Percentiles rank a stretch among this genome's conserved stretches.
Conservation (phyloP, 2,329 filamentous ascomycete genomes). For the Ophiostoma montium region DNA sequence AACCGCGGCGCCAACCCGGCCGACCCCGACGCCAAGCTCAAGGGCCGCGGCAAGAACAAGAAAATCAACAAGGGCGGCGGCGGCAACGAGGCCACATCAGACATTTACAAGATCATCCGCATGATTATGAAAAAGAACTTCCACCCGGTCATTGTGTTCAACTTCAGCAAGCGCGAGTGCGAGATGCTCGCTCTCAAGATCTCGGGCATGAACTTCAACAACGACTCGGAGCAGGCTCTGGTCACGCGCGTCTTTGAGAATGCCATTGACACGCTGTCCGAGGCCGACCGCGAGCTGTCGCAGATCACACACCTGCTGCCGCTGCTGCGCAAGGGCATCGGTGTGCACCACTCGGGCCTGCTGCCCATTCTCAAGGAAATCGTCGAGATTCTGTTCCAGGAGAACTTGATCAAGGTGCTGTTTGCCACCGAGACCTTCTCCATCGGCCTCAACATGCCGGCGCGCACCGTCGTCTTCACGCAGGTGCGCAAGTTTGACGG, state of each 20-base stretch:
- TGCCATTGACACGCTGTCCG: slow-evolving; percentile 81
- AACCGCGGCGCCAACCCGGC: slow-evolving; percentile 74
- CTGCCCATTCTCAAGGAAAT: slow-evolving; percentile 95
- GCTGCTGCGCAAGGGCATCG: slow-evolving; percentile 78
- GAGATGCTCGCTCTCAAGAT: slow-evolving; percentile 82
- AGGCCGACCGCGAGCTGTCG: slow-evolving; percentile 75
- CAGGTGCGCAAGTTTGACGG: slow-evolving; percentile 94
- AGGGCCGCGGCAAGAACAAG: slow-evolving; percentile 84
- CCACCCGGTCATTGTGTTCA: slow-evolving; percentile 98
- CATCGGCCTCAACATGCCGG: slow-evolving; percentile 97
- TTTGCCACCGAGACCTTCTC: slow-evolving; percentile 99
- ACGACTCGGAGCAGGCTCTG: slow-evolving; percentile 88
- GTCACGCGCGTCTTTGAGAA: slow-evolving; percentile 88
- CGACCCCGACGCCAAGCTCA: slow-evolving; percentile 65
- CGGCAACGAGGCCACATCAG: slow-evolving; percentile 49
- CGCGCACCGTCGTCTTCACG: slow-evolving; percentile 98
- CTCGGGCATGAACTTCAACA: slow-evolving; percentile 82
- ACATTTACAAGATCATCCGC: slow-evolving; percentile 94
- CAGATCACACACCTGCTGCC: slow-evolving; percentile 88
- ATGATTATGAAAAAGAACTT: slow-evolving; percentile 98
- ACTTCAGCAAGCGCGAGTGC: slow-evolving; percentile 96
- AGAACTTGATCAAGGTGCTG: slow-evolving; percentile 91
- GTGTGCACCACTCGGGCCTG: slow-evolving; percentile 91
- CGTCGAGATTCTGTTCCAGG: slow-evolving; percentile 97
- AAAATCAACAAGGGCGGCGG: slow-evolving; percentile 74